Conservation (phyloP, 345 rosid species). For the Psidium friedrichsthalianum region DNA sequence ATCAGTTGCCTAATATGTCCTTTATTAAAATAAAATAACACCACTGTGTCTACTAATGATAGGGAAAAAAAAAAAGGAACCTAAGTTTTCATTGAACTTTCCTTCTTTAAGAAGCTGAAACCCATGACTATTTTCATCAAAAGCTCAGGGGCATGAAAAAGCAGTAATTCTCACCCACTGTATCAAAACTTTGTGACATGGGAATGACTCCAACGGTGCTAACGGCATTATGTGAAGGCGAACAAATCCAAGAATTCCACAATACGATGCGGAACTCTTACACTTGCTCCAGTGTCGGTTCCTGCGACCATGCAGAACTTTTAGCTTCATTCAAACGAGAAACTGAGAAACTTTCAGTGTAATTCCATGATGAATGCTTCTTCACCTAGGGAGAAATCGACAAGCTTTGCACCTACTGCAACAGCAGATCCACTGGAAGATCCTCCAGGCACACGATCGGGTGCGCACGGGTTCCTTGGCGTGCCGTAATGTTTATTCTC, state of each 20-base stretch:
- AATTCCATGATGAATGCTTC: background rate
- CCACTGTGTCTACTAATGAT: background rate
- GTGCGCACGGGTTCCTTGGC: conserved; percentile 5
- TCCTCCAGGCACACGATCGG: conserved; percentile 5
- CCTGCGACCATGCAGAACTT: background rate
- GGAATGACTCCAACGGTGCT: background rate
- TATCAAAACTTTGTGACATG: conserved; percentile 1
- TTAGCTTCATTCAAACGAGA: background rate
- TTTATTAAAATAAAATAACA: background rate
- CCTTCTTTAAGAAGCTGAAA: background rate
- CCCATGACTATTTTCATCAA: background rate
- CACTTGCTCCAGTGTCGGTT: conserved; percentile 2
- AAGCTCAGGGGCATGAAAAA: background rate
- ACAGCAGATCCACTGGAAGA: conserved; percentile 13
- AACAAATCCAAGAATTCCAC: conserved; percentile 11
- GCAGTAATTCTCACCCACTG: background rate
- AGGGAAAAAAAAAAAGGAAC: background rate
- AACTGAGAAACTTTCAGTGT: background rate
- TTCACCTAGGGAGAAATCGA: conserved; percentile 7
- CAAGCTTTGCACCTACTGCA: conserved; percentile 6
- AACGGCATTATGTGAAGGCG: conserved; percentile 1
- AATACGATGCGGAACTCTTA: conserved; percentile 8
- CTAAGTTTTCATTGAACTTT: background rate
- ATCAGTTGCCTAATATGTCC: background rate
- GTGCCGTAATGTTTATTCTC: conserved; percentile 9